A percentile compares a stretch with the other conserved stretches of the same genome.
These are phyloP conservation scores for Infundibulicybe gibba DNA, from an alignment of 768 basidiomycete genomes.

Conservation along the genomic window DNA sequence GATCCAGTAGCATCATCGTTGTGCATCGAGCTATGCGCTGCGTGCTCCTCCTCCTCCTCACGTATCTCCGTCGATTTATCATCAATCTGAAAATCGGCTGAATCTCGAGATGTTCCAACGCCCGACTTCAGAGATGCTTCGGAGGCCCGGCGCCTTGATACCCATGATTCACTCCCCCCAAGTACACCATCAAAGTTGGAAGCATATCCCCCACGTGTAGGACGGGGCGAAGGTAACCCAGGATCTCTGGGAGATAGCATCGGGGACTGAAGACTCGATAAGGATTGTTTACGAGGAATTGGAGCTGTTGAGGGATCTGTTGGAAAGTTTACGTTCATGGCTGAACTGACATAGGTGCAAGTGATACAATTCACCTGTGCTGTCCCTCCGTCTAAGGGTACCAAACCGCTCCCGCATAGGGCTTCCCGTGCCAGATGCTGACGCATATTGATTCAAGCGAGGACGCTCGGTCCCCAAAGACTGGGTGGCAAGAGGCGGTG, in stretches of 20 bases:
- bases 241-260: conserved; percentile 55
- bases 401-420: conserved; percentile 70
- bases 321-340: conserved; percentile 13
- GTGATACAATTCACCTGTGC: conserved; percentile 46
- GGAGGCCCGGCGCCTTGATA: conserved; percentile 58
- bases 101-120: conserved; percentile 31
- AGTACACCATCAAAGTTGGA: conserved; percentile 75
- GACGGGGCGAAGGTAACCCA: conserved; percentile 60
- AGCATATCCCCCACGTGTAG: conserved; percentile 49
- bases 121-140: conserved; percentile 45
- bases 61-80: conserved; percentile 45
- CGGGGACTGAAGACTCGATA: conserved; percentile 58
- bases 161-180: conserved; percentile 65
- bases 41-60: conserved; percentile 51
- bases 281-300: conserved; percentile 64
- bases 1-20: not conserved
- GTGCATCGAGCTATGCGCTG: conserved; percentile 2
- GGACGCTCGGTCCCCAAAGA: conserved; percentile 50
- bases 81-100: conserved; percentile 34
- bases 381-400: conserved; percentile 62
- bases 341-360: conserved; percentile 4
- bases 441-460: conserved; percentile 47
- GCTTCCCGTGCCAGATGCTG: conserved; percentile 40
- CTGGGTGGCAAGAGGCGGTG: conserved; percentile 55
- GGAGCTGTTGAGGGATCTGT: conserved; percentile 56